Evolutionary conservation across 2,329 filamentous ascomycete genomes (phyloP), one percentile per base, ranked within the genome.

Genomic region (Penicillium sp.): DNA sequence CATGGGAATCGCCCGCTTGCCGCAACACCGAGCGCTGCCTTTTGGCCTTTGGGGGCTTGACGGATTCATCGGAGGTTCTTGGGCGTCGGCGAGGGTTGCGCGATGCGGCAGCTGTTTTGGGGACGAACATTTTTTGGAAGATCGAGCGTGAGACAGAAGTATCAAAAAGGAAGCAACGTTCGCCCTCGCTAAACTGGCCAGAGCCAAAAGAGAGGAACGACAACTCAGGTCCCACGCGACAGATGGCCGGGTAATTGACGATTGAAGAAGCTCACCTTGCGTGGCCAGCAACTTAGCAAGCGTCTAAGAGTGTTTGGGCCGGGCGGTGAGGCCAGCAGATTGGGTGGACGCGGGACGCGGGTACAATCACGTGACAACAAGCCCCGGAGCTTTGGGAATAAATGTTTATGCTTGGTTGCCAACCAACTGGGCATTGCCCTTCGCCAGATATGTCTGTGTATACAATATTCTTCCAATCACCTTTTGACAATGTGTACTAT

Each of bases 41-140:
- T 68, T 82, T 82, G 13, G 79, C 74, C 58, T 74, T 76, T 18
- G 78, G 79, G 51, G 75, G 73, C 43, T 79, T 78, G 39, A 77
- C 69, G 13, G 76, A 75, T 56, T 82, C 79, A 60, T 81, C 79
- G 37, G 77, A 78, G 53, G 74, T 74, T 62, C 76, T 72, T 56
- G 75, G 76, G 56, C 76, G 74, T 56, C 76, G 69, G 56, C 75
- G 71, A 60, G 75, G 69, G 58, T 71, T 77, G 54, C 74, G 73
- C 52, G 68, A 63, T 47, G 74, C 55, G 37, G 74, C 55, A 36
- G 69, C 55, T 40, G 69, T 64, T 66, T 72, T 76, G 46, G 73
- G 74, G 41, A 75, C 72, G 63, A 78, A 78, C 76, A 78, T 78
- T 58, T 61, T 73, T 41, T 47, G 52, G 52, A 31, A 49, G 47